Conservation (phyloP, 1,139 yeast species). For the Taiozyma sp. region DNA sequence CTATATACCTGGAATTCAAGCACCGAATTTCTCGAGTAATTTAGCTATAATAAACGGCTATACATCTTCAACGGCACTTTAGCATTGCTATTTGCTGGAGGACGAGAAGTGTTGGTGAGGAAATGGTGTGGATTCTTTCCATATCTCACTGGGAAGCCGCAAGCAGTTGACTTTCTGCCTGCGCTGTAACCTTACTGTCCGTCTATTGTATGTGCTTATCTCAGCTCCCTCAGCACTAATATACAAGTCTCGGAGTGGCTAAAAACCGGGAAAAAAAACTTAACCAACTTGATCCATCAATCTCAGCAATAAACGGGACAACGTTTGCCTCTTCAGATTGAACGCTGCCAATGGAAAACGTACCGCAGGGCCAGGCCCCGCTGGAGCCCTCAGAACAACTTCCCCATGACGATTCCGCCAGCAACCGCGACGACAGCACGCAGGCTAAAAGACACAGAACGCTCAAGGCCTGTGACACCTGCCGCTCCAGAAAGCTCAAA, state of each 20-base stretch:
- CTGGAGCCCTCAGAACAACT: background rate
- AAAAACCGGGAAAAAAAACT: background rate
- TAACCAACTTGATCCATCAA: background rate
- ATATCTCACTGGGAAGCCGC: too few species aligned
- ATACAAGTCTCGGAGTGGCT: background rate
- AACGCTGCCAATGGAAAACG: background rate
- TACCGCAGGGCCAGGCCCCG: background rate
- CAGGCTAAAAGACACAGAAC: slow-evolving; percentile 1
- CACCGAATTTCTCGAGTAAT: too few species aligned
- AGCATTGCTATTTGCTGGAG: too few species aligned
- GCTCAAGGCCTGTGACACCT: slow-evolving; percentile 11
- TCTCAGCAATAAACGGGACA: background rate
- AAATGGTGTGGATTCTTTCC: too few species aligned
- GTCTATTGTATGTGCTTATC: too few species aligned
- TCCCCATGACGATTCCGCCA: background rate
- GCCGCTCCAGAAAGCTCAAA: slow-evolving; percentile 22
- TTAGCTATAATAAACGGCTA: too few species aligned
- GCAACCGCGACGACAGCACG: background rate
- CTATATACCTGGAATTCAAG: too few species aligned
- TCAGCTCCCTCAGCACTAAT: too few species aligned
- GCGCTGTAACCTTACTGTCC: too few species aligned
- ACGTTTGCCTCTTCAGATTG: background rate
- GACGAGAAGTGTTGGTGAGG: too few species aligned
- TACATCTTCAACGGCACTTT: too few species aligned
- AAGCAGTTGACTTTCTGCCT: too few species aligned